Conservation (phyloP, 176 grass and related monocot species). For the Aegilops speltoides region DNA sequence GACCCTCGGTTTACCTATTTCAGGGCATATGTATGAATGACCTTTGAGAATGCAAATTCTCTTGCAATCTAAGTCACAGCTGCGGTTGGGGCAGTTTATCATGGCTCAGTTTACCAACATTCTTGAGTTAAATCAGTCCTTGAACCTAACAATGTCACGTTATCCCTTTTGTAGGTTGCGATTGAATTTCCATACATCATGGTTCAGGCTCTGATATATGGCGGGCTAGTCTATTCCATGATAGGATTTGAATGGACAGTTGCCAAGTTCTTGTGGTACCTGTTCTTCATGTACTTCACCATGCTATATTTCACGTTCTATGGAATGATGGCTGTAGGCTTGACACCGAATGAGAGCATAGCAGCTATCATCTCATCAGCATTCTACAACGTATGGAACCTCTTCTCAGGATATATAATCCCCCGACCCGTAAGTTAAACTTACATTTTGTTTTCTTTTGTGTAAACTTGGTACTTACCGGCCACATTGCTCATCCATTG, state of each 20-base stretch:
- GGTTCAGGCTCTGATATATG: slow-evolving; percentile 70
- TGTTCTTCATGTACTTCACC: slow-evolving; percentile 98
- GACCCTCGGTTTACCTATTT: background rate
- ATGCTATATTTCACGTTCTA: slow-evolving; percentile 88
- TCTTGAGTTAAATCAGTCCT: background rate
- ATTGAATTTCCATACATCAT: slow-evolving; percentile 75
- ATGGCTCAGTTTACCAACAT: background rate
- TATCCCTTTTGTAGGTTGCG: slow-evolving; percentile 45
- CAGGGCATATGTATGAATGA: background rate
- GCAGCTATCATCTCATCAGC: slow-evolving; percentile 66
- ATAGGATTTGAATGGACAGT: slow-evolving; percentile 80
- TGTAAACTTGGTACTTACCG: background rate
- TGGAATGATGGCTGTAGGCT: slow-evolving; percentile 85
- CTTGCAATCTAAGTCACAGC: slow-evolving; percentile 6
- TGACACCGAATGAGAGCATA: slow-evolving; percentile 74
- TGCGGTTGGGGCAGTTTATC: background rate
- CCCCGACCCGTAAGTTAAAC: slow-evolving; percentile 60
- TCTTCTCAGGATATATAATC: slow-evolving; percentile 82
- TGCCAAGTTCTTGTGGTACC: slow-evolving; percentile 83
- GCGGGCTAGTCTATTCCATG: slow-evolving; percentile 65
- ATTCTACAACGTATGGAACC: slow-evolving; percentile 83
- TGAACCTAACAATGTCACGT: slow-evolving; percentile 26
- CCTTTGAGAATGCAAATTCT: background rate
- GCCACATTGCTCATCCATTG: background rate
- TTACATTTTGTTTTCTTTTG: background rate